Conservation (phyloP, 495 filamentous ascomycete genomes). For the Daldinia caldariorum region DNA sequence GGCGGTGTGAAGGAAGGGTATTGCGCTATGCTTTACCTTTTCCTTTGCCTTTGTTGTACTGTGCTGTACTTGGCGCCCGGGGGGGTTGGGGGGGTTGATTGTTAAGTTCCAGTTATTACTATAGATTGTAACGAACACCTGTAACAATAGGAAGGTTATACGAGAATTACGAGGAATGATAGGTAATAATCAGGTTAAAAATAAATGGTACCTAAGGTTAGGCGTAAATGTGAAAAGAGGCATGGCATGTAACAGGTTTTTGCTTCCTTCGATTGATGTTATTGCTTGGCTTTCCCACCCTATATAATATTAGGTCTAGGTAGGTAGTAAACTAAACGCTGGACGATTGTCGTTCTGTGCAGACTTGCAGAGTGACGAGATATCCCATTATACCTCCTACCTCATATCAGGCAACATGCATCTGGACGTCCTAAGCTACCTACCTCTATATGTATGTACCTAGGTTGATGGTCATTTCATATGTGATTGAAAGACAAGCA, state of each 20-base stretch:
- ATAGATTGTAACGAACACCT: neutral
- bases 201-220: neutral
- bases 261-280: neutral
- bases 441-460: no score
- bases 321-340: neutral
- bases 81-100: neutral
- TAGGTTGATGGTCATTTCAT: neutral
- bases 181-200: conserved; percentile 7
- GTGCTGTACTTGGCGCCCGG: neutral
- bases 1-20: conserved; percentile 15
- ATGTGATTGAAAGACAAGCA: neutral
- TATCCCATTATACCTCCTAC: neutral
- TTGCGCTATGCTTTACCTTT: no score
- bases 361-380: conserved; percentile 1
- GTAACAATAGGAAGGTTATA: conserved; percentile 4
- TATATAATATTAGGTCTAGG: neutral
- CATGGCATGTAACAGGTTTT: neutral
- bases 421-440: neutral
- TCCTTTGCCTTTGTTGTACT: no score
- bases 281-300: neutral
- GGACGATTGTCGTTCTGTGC: neutral
- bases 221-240: neutral
- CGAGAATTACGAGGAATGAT: conserved; percentile 5
- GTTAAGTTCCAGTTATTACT: neutral
- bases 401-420: neutral